phyloP scores from a whole-genome alignment of 2,329 filamentous ascomycete genomes.

The Chrysosporium keratinophilum region DNA sequence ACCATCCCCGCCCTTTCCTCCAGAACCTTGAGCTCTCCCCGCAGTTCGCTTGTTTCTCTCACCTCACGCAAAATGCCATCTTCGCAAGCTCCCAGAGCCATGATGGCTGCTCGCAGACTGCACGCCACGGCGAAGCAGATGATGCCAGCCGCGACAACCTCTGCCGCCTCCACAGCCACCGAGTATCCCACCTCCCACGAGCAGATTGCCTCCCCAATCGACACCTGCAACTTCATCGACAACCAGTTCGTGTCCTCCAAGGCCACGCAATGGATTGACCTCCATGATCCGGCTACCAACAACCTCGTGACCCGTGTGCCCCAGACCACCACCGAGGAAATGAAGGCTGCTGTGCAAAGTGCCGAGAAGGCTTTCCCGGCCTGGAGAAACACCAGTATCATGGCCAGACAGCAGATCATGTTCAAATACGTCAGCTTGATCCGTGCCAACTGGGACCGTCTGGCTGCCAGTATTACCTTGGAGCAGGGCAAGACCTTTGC shows the following conservation, averaged over 20 bases:
- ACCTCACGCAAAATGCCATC: conserved; percentile 13
- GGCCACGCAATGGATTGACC: conserved; percentile 52
- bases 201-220: conserved; percentile 40
- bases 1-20: conserved; percentile 31
- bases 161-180: conserved; percentile 32
- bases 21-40: conserved; percentile 27
- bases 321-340: conserved; percentile 54
- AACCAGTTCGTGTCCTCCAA: conserved; percentile 52
- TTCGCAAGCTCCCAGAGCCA: conserved; percentile 7
- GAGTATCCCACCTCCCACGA: conserved; percentile 46
- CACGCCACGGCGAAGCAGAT: conserved; percentile 45
- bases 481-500: conserved; percentile 61
- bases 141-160: conserved; percentile 30
- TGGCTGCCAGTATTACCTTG: conserved; percentile 55
- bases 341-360: conserved; percentile 51
- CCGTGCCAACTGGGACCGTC: conserved; percentile 53
- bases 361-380: conserved; percentile 53
- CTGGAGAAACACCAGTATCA: conserved; percentile 52
- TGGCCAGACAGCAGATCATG: conserved; percentile 53
- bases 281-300: conserved; percentile 56
- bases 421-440: conserved; percentile 57
- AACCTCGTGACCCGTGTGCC: conserved; percentile 56
- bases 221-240: conserved; percentile 53
- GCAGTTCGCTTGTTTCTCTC: conserved; percentile 22
- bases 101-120: conserved; percentile 22